Evolutionary conservation across 768 basidiomycete genomes (phyloP).

Genomic region (Kondoa subrosea): DNA sequence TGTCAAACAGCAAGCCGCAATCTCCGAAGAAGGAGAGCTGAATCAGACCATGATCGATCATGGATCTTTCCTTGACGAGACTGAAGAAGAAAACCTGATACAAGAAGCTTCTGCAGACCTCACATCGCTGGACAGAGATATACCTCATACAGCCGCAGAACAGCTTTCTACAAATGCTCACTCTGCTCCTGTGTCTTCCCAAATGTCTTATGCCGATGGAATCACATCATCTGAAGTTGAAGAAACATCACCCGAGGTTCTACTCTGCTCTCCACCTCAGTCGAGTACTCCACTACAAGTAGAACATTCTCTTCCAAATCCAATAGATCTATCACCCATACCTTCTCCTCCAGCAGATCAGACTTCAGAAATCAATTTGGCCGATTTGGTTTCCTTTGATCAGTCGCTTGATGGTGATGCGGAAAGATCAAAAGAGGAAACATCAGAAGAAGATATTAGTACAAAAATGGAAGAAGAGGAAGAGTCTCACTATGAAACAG

Average conservation of each 20-base stretch:
- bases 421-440: background rate
- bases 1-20: no score
- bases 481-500: background rate
- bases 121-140: background rate
- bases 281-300: background rate
- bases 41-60: background rate
- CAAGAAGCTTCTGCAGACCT: background rate
- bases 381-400: no score
- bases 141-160: background rate
- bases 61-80: background rate
- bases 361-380: background rate
- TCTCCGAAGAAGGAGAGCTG: no score
- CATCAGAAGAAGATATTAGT: background rate
- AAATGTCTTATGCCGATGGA: no score
- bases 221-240: background rate
- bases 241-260: background rate
- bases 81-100: background rate
- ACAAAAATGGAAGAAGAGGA: background rate
- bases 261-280: background rate
- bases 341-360: background rate
- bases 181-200: no score
- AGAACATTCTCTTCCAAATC: background rate
- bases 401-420: background rate
- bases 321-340: background rate
- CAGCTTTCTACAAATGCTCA: background rate